Evolutionary conservation across 352 stramenopile genomes (phyloP), one percentile per base, ranked within the genome.

Genomic region (Pythium aquatile): DNA sequence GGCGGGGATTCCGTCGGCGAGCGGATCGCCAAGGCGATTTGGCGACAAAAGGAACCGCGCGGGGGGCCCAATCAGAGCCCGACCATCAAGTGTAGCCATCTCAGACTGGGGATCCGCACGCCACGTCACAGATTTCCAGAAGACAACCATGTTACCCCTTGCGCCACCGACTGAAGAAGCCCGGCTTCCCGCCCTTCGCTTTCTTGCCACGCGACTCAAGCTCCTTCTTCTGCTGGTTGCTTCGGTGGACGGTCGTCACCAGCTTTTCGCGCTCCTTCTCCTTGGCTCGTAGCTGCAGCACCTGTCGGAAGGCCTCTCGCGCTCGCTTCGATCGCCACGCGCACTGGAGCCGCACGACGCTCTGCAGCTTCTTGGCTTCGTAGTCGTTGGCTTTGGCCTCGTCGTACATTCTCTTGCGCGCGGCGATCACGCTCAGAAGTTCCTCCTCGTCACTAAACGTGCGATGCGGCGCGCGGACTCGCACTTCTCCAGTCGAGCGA

Each of bases 281-380:
- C 58, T 91, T 91, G 0, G 70, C 70, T 30, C 83, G 78, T 17
- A 93, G 62, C 42, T 75, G 39, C 46, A 93, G 51, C 54, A 92
- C 72, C 30, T 79, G 77, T 0, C 72, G 80, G 20, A 92, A 89
- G 8, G 77, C 70, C 26, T 82, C 71, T 0, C 83, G 70, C 11
- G 85, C 85, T 1, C 83, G 78, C 59, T 88, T 90, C 33, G 70
- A 85, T 10, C 85, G 78, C 78, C 79, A 94, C 4, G 85, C 85
- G 47, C 85, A 92, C 78, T 94, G 85, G 5, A 93, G 70, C 20
- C 70, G 74, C n/a, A 94, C 56, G 52, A 83, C 73, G 49, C 78
- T 87, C 28, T 61, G 62, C 4, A 91, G 67, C 52, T 80, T 76
- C 57, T 80, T 88, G 14, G 30, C 56, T 14, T 84, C 71, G 54